Evolutionary conservation across 257 asterid species (phyloP), one percentile per base, ranked within the genome.

Genomic region (Nicotiana noctiflora): DNA sequence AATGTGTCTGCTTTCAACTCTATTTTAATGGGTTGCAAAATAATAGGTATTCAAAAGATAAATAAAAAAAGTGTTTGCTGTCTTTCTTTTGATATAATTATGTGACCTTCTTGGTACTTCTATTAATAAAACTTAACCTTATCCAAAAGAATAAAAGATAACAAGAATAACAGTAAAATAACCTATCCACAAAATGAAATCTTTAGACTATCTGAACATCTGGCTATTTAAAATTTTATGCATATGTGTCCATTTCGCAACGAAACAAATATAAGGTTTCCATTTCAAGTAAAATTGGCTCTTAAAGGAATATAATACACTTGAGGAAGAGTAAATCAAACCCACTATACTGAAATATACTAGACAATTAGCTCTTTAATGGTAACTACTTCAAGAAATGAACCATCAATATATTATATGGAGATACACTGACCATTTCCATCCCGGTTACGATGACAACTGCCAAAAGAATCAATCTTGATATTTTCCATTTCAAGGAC

Each of bases 381-480:
- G 37, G 21, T 72, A 23, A 46, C 37, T 72, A 46, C 32, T 72
- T 44, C 21, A 27, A 74, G 25, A 44, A 49, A 74, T 6, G 51
- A n/a, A 23, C 25, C 25, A 49, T 74, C 40, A 23, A 23, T 21
- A 21, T 74, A 74, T 74, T 32, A 72, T 72, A 74, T 49, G 61
- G 40, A 74, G 27, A 74, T 5, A 74, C 32, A 81, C 85, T 88
- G 81, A 92, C 99, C 99, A 84, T 85, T 89, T 85, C 95, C 99
- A 83, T 88, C 89, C 77, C 85, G 97, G 83, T 91, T 95, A 52
- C 92, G 88, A 82, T 92, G 99, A 87, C 99, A 95, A 80, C 89
- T 88, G 29, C 99, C 99, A 83, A 92, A 95, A 53, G 99, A 95
- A 90, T 91, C 98, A 60, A 95, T 93, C 81, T 82, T 90, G 81